Percentiles rank a stretch among this genome's conserved stretches.
These are phyloP conservation scores for Cyclostephanos invisitatus DNA, from an alignment of 108 stramenopile genomes.

Conservation along the genomic window DNA sequence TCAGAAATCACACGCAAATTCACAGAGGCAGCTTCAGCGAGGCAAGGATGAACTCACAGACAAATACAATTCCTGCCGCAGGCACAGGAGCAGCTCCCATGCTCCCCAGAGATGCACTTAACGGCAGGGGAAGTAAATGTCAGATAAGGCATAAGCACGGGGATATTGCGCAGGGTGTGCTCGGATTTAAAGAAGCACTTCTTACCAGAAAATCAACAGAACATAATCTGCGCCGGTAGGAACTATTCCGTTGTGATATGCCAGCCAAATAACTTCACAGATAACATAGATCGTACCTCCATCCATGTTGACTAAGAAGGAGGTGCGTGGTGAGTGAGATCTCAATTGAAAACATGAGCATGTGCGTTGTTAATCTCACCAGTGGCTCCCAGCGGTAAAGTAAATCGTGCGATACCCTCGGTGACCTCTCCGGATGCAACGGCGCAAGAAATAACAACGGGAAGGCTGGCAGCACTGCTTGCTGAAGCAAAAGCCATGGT, in stretches of 20 bases:
- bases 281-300: constrained; percentile 34
- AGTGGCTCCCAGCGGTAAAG: constrained; percentile 46
- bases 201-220: constrained; percentile 21
- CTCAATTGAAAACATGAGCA: not conserved
- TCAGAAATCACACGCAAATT: not conserved
- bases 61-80: constrained; percentile 32
- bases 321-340: not conserved
- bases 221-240: constrained; percentile 24
- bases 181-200: not conserved
- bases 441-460: constrained; percentile 33
- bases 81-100: constrained; percentile 47
- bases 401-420: constrained; percentile 37
- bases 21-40: not conserved
- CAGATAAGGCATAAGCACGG: not conserved
- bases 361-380: not conserved
- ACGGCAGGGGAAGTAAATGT: not conserved
- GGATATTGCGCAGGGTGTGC: too few relatives aligned
- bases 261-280: constrained; percentile 39
- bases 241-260: constrained; percentile 38
- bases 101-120: constrained; percentile 32
- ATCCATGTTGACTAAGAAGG: constrained; percentile 40
- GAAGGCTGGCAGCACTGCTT: constrained; percentile 48
- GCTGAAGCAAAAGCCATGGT: constrained; percentile 39
- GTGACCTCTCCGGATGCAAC: constrained; percentile 34
- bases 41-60: constrained; percentile 8